phyloP scores from a whole-genome alignment of 208 protist species.

The Leishmania major region DNA sequence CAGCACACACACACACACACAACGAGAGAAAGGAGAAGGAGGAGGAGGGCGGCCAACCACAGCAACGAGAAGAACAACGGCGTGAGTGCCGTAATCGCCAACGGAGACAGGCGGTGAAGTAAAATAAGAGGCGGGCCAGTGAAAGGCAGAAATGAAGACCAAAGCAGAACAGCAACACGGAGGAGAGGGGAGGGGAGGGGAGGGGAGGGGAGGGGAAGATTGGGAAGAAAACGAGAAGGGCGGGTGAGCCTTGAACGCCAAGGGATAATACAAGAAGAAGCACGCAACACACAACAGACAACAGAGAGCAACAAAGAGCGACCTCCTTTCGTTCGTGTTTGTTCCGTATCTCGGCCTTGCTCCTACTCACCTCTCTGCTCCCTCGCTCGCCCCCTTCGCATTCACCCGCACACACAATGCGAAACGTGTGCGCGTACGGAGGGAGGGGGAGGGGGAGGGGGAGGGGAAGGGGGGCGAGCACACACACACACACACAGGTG shows the following conservation, averaged over 20 bases:
- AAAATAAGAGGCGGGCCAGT: background rate
- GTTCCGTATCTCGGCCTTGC: too few relatives aligned
- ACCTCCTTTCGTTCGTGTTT: too few relatives aligned
- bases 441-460: background rate
- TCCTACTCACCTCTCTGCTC: too few relatives aligned
- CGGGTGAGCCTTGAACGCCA: too few relatives aligned
- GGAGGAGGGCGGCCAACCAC: background rate
- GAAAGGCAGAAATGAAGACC: constrained; percentile 1
- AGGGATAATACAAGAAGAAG: background rate
- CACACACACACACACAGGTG: background rate
- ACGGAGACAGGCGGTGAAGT: background rate
- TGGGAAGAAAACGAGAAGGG: background rate
- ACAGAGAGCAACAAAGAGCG: background rate
- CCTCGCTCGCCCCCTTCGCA: too few relatives aligned
- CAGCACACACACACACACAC: background rate
- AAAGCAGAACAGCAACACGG: constrained; percentile 10
- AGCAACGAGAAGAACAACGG: background rate
- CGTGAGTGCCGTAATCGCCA: background rate
- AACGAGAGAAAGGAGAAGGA: background rate
- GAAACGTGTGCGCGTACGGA: background rate
- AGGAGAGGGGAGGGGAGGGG: constrained; percentile 4
- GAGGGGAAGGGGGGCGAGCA: background rate
- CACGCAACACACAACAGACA: background rate
- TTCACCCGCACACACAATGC: too few relatives aligned
- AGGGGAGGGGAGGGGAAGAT: constrained; percentile 14